Evolutionary conservation across 2,329 filamentous ascomycete species (phyloP), one percentile per base, ranked within the genome.

Genomic region (Pseudogymnoascus sp.): DNA sequence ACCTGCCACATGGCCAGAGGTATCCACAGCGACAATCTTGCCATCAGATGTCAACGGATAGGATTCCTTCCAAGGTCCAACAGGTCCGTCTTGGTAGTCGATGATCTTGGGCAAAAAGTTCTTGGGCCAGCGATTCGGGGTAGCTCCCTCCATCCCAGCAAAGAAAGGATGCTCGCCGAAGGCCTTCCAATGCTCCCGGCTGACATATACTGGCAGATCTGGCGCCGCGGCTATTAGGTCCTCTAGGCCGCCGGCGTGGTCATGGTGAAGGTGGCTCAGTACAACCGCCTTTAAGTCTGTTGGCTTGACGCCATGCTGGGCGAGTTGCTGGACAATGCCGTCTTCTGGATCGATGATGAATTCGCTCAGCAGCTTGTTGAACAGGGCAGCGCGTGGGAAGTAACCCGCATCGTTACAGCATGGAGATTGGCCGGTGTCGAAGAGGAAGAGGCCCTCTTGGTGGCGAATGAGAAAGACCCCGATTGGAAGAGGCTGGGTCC

Each of bases 1-100:
- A 0, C 72, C 72, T 1, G 68, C 68, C 4, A 73, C 70, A 60
- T 74, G 72, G 6, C 72, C 72, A 9, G 72, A 70, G 4, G 72
- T 74, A 47, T 71, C 68, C 1, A 74, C 70, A 5, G 67, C 68
- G 0, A 69, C 65, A 16, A 74, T 63, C 8, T 59, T 67, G 0
- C 69, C 71, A 65, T 73, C 68, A 1, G 54, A 54, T 6, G 72
- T 73, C 7, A 74, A 60, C 7, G 66, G 67, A 60, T 65, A 68
- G 4, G 66, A 69, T 18, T 67, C 58, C 18, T 62, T 63, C 66
- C 70, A 74, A 0, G 72, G 71, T 2, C 71, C 72, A 28, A 73
- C 59, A 2, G 66, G 22, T 2, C 57, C 54, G 14, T 67, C 67
- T n/a, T 63, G 57, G 6, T 67, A 64, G 8, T 70, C 66, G 2